Evolutionary conservation across 257 asterid species (phyloP), one percentile per base, ranked within the genome.

Genomic region (Leonotis leonurus): DNA sequence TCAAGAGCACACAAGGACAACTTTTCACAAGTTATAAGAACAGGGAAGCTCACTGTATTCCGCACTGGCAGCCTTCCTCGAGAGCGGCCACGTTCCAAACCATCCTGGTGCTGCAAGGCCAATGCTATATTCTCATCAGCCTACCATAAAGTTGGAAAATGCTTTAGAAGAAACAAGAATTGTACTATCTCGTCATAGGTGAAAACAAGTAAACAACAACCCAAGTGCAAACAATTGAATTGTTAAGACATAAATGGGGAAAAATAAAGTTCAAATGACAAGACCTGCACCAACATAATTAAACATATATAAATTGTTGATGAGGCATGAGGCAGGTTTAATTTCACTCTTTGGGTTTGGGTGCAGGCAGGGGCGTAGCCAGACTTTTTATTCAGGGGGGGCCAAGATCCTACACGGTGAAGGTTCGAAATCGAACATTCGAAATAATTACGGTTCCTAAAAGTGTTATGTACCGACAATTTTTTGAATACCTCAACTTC

Each of bases 101-200:
- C 80, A 57, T 77, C 85, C 68, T 73, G 89, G 45, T 62, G 83
- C 67, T 74, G 86, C 80, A 81, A 75, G 37, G 79, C 84, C 74
- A 71, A 72, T 32, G 89, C 76, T 20, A 80, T 60, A 56, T 78
- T 77, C 49, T 62, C 85, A 78, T 82, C 89, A 64, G 73, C 73
- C 95, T 91, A 81, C 69, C 65, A 63, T 65, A 20, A 65, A 64
- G 44, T 44, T 40, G 37, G 60, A 43, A 63, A 26, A 60, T 36
- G 39, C 54, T 65, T 30, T 65, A 70, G 25, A 50, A 53, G 44
- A 65, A 7, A 49, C 52, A 37, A 26, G 17, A 53, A 27, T 62
- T 56, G 56, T 43, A 69, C 56, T 30, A 21, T 37, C 36, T 62
- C 48, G 54, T 40, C 44, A 61, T 10, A 36, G 60, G 27, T 13